A percentile compares a stretch with the other conserved stretches of the same genome.
Conservation (phyloP, 345 rosid genomes). For the Eucalyptus rudis region DNA sequence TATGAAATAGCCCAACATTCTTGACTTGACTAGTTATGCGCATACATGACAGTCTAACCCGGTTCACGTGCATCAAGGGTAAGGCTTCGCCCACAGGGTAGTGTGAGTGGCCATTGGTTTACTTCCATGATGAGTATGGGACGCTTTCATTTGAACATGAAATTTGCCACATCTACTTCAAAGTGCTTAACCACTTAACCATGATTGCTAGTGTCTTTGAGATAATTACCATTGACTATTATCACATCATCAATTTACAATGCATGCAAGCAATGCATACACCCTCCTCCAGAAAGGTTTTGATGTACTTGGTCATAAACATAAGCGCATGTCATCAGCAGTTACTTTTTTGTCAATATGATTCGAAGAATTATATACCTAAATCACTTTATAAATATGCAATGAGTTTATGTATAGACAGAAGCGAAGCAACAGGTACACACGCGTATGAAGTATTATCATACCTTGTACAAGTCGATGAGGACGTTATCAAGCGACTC, state of each 20-base stretch:
- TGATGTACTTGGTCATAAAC: neutral
- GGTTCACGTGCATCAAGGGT: neutral
- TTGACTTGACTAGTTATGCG: neutral
- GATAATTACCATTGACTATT: neutral
- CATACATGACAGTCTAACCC: fast-evolving
- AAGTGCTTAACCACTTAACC: neutral
- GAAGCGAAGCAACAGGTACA: neutral
- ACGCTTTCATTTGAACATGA: neutral
- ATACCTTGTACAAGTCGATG: constrained; percentile 86
- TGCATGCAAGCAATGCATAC: neutral
- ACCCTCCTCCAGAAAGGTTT: neutral
- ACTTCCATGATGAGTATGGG: neutral
- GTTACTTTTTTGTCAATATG: neutral
- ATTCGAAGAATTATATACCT: neutral
- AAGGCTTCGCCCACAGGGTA: neutral
- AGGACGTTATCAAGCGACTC: constrained; percentile 92
- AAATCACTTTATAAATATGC: neutral
- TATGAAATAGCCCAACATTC: neutral
- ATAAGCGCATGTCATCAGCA: neutral
- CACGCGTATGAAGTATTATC: neutral
- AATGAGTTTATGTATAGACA: neutral
- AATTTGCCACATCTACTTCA: neutral
- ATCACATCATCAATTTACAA: neutral
- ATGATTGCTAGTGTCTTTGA: neutral
- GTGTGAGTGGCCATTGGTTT: neutral